Base-by-base conservation (phyloP, 257 asterid species). In the Primulina tabacum region DNA sequence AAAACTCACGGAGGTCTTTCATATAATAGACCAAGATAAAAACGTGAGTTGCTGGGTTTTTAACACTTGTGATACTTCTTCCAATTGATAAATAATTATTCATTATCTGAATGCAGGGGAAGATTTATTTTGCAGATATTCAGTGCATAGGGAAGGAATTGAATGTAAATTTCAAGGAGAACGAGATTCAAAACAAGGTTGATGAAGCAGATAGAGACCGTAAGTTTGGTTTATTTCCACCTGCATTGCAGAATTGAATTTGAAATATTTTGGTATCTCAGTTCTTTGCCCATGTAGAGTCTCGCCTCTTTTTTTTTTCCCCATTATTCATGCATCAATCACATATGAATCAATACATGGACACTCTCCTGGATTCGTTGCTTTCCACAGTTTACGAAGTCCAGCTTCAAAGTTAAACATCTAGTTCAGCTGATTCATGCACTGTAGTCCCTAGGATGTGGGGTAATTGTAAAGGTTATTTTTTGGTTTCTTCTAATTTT, bases 121-220 rank as follows among this genome's bases (percentile, higher is more conserved):
- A 85, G 76, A 90, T 93, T 67, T 93, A 96, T 30, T 86, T 82
- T 28, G 85, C 94, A 43, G 99, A 93, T 78, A 89, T 90, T 73
- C 95, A 87, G 79, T 92, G 87, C 59, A 89, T 89, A 76, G 89
- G 96, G 38, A 81, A 68, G 65, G 92, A 90, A 62, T 78, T 93
- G 86, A 94, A 92, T 65, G 96, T 89, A 78, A 74, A 75, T 17
- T 90, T 93, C 73, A 78, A 89, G 2, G 89, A 81, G 7, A 85
- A 67, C 73, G 97, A 93, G 81, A 86, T 93, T 70, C 96, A 85
- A 76, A 96, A 86, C 75, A 93, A 89, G 99, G 77, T 90, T 62
- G 90, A 81, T 14, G 96, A 85, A 78, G 97, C 99, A 38, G 96
- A 93, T 71, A 89, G 90, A 50, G 99, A 93, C 62, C 84, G 99